Conservation (phyloP, 352 stramenopile genomes). For the Thraustotheca clavata region DNA sequence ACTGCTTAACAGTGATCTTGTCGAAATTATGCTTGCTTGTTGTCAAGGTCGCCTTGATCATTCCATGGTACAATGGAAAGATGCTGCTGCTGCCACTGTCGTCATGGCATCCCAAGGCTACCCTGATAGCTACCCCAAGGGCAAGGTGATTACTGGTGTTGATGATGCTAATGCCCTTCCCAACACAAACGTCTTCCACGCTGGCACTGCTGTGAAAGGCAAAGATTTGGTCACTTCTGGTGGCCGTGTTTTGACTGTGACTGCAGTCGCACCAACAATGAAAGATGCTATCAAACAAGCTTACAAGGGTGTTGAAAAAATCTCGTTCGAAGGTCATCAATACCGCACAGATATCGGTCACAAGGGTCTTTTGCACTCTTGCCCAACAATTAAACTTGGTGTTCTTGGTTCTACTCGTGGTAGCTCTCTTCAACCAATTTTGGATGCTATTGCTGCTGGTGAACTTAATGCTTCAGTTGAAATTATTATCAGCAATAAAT, state of each 20-base stretch:
- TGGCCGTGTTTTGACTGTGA: constrained; percentile 96
- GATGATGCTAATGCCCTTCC: constrained; percentile 73
- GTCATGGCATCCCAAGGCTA: constrained; percentile 96
- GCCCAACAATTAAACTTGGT: constrained; percentile 83
- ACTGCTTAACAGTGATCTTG: constrained; percentile 96
- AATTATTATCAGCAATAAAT: constrained; percentile 95
- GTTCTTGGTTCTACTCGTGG: constrained; percentile 95
- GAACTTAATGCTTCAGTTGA: constrained; percentile 92
- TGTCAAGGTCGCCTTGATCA: constrained; percentile 87
- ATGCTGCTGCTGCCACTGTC: constrained; percentile 90
- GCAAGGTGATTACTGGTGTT: constrained; percentile 91
- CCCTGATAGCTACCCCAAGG: constrained; percentile 97
- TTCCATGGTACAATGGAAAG: constrained; percentile 86
- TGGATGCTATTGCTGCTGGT: constrained; percentile 89
- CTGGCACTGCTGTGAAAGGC: constrained; percentile 86
- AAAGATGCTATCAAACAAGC: constrained; percentile 86
- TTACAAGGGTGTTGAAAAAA: constrained; percentile 85
- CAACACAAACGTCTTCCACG: constrained; percentile 97
- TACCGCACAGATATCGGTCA: constrained; percentile 97
- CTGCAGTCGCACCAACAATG: constrained; percentile 84
- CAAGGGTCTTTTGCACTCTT: constrained; percentile 84
- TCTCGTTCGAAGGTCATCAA: constrained; percentile 90
- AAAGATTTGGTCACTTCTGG: constrained; percentile 85
- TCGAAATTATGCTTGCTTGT: constrained; percentile 96
- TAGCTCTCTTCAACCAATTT: constrained; percentile 92